phyloP scores from a whole-genome alignment of 345 rosid genomes.

The Sisymbrium irio region DNA sequence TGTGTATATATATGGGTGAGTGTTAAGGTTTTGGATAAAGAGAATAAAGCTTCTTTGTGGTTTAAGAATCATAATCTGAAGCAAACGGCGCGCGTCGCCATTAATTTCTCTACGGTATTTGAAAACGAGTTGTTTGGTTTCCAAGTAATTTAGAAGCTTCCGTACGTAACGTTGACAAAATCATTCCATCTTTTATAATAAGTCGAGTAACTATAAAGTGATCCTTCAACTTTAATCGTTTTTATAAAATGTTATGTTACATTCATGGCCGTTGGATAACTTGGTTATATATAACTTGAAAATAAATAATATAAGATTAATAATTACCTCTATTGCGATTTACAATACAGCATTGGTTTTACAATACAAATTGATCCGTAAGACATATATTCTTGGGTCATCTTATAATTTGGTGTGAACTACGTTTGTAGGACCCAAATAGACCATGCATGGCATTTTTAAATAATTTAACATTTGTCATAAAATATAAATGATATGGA shows the following conservation, averaged over 20 bases:
- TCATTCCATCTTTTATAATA: not conserved
- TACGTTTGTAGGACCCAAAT: too few species aligned
- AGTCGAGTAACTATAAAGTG: slow-evolving; percentile 29
- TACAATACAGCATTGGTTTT: too few species aligned
- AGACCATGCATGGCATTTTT: too few species aligned
- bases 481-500: not conserved
- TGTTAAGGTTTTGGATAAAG: slow-evolving; percentile 26
- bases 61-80: slow-evolving; percentile 28
- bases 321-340: too few species aligned
- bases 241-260: too few species aligned
- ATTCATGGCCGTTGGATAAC: too few species aligned
- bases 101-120: slow-evolving; percentile 18
- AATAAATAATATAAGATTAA: too few species aligned
- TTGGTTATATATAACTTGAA: too few species aligned
- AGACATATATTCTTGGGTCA: too few species aligned
- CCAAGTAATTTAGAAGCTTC: slow-evolving; percentile 22
- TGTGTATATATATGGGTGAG: slow-evolving; percentile 11
- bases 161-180: slow-evolving; percentile 33
- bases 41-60: slow-evolving; percentile 1
- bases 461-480: too few species aligned
- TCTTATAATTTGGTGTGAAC: too few species aligned
- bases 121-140: slow-evolving; percentile 21
- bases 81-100: slow-evolving; percentile 35
- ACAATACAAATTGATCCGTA: too few species aligned
- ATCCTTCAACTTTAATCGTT: slow-evolving; percentile 21